phyloP scores from a whole-genome alignment of 805 yeast species.

The Zygosaccharomyces rouxii region DNA sequence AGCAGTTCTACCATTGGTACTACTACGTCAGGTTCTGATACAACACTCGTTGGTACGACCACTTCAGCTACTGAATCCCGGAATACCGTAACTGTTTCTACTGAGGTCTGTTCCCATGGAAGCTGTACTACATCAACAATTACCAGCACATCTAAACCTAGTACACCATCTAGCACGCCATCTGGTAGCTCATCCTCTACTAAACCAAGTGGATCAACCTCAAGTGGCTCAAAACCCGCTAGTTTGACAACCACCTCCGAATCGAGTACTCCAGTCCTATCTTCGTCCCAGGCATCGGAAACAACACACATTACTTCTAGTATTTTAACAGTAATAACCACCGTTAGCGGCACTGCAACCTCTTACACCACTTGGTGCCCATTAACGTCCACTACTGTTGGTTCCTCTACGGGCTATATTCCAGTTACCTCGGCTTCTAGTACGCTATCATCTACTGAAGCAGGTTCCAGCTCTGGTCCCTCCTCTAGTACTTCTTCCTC shows the following conservation, averaged over 20 bases:
- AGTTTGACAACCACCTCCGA: not conserved
- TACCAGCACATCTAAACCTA: not conserved
- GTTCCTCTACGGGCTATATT: not conserved
- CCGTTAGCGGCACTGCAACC: constrained; percentile 10
- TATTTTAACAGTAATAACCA: constrained; percentile 11
- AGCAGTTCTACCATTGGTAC: not conserved
- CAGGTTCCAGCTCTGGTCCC: not conserved
- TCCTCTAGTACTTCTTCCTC: not conserved
- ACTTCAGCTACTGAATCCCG: not conserved
- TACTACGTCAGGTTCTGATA: not conserved
- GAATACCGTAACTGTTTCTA: constrained; percentile 14
- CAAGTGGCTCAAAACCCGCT: not conserved
- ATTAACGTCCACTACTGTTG: not conserved
- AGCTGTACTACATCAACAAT: constrained; percentile 6
- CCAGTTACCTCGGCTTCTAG: not conserved
- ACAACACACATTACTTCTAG: not conserved
- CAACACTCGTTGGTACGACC: not conserved
- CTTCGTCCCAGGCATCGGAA: not conserved
- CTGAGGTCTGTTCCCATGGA: constrained; percentile 17
- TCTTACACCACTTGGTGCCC: constrained; percentile 15
- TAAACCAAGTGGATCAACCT: not conserved
- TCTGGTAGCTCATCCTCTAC: not conserved
- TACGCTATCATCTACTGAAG: not conserved
- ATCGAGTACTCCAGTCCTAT: not conserved
- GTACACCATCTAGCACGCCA: not conserved